Conservation (phyloP, 495 filamentous ascomycete species). For the Talaromyces stipitatus region DNA sequence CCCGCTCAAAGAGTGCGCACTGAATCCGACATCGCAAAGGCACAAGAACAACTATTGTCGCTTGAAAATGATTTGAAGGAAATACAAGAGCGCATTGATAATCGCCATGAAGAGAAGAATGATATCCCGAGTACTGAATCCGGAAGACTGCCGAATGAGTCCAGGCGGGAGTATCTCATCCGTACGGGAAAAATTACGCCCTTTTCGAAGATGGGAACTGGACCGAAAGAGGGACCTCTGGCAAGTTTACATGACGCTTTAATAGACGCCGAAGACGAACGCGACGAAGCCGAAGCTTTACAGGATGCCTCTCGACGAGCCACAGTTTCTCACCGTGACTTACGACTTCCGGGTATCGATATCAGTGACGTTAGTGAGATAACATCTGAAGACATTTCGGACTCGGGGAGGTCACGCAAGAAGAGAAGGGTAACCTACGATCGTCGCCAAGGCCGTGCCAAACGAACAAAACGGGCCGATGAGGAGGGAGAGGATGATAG, state of each 20-base stretch:
- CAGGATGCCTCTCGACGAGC: constrained; percentile 32
- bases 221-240: constrained; percentile 43
- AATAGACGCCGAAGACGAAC: constrained; percentile 64
- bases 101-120: constrained; percentile 50
- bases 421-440: constrained; percentile 24
- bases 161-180: constrained; percentile 79
- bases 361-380: constrained; percentile 33
- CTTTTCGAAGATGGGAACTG: constrained; percentile 64
- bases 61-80: constrained; percentile 64
- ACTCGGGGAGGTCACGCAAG: constrained; percentile 28
- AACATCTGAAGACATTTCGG: constrained; percentile 11
- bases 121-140: constrained; percentile 34
- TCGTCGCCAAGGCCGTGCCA: background rate
- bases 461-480: background rate
- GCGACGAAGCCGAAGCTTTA: constrained; percentile 49
- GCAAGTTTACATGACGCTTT: constrained; percentile 64
- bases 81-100: constrained; percentile 70
- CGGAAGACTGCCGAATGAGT: constrained; percentile 66
- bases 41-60: constrained; percentile 52
- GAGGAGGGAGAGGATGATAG: constrained; percentile 1
- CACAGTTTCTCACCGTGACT: constrained; percentile 67
- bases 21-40: constrained; percentile 53
- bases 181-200: constrained; percentile 96
- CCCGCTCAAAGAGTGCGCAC: constrained; percentile 40
- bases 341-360: constrained; percentile 74